Evolutionary conservation across 2,329 filamentous ascomycete species (phyloP).

Genomic region (Thielaviopsis populi): DNA sequence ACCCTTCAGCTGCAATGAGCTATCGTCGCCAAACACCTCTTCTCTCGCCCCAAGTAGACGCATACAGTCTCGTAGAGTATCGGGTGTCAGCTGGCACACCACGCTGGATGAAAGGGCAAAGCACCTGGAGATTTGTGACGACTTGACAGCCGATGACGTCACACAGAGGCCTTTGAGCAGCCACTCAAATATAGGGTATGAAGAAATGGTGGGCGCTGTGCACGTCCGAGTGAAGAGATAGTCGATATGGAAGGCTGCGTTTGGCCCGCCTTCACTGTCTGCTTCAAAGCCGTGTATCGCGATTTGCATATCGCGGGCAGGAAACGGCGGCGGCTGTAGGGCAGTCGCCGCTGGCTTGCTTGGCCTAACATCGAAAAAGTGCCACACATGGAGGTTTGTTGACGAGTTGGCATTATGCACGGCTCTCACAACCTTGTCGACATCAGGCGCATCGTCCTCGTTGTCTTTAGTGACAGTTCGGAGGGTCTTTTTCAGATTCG

Average conservation of each 20-base stretch:
- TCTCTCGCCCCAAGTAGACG: constrained; percentile 9
- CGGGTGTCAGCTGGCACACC: background rate
- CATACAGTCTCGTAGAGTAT: constrained; percentile 10
- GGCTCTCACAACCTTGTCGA: constrained; percentile 17
- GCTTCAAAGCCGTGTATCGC: constrained; percentile 21
- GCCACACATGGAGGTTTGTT: constrained; percentile 6
- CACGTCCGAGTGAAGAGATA: background rate
- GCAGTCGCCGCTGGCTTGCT: background rate
- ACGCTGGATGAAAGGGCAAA: background rate
- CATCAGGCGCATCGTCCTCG: constrained; percentile 10
- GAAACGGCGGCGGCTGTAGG: background rate
- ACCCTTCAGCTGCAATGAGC: constrained; percentile 2
- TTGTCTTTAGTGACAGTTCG: constrained; percentile 7
- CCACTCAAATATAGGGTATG: constrained; percentile 54
- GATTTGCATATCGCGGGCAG: background rate
- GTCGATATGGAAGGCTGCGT: background rate
- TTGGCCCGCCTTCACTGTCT: constrained; percentile 27
- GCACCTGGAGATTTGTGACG: constrained; percentile 4
- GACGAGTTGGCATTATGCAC: constrained; percentile 4
- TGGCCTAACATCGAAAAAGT: background rate
- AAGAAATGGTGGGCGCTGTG: constrained; percentile 25
- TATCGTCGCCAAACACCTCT: constrained; percentile 7
- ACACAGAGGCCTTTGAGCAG: constrained; percentile 42
- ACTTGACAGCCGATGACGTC: background rate
- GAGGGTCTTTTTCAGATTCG: constrained; percentile 9